Base-by-base conservation (phyloP, 176 grass and related monocot genomes). In the Juncus effusus region DNA sequence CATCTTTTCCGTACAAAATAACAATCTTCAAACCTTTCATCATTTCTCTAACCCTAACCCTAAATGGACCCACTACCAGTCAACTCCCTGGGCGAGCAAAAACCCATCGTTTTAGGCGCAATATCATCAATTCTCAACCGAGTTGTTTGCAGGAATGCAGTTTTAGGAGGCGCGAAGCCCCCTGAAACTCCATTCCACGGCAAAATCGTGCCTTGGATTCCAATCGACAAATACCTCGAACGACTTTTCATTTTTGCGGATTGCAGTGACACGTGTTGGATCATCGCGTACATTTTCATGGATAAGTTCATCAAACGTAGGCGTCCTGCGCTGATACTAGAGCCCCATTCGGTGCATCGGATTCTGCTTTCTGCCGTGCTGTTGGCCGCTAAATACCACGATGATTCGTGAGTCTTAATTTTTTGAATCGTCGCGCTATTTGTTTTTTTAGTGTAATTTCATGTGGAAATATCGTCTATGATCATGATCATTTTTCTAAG, bases 311-410 rank as follows among this genome's bases (percentile, higher is more conserved):
- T 82, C n/a, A 70, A 59, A 28, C 57, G 80, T 16, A 61, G 74
- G 52, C 75, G 62, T 0, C 61, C 63, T 4, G 60, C 65, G 13
- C 44, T 63, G 70, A 3, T 66, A 61, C 51, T 85, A 68, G 75
- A 90, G 70, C 85, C 86, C 40, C 67, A 81, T 71, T 81, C 62
- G 69, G 82, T 90, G 40, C 86, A 82, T 71, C 86, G 78, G 50
- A 66, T 92, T 65, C 78, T 90, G 61, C 77, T 90, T 75, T 81
- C 86, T 76, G 41, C 68, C 76, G 69, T 90, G 60, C 77, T 90
- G 61, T 36, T 69, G n/a, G 82, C 86, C 70, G 70, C 78, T 77
- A 90, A 90, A 78, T 90, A 84, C 75, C 70, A 81, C 78, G 82
- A 90, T 8, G 77, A 82, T 63, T 60, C 67, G 86, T 90, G 67